A percentile compares a stretch with the other conserved stretches of the same genome.
These are phyloP conservation scores for Martensiomyces pterosporus DNA, from an alignment of 192 early-diverging fungal genomes.

Conservation along the genomic window DNA sequence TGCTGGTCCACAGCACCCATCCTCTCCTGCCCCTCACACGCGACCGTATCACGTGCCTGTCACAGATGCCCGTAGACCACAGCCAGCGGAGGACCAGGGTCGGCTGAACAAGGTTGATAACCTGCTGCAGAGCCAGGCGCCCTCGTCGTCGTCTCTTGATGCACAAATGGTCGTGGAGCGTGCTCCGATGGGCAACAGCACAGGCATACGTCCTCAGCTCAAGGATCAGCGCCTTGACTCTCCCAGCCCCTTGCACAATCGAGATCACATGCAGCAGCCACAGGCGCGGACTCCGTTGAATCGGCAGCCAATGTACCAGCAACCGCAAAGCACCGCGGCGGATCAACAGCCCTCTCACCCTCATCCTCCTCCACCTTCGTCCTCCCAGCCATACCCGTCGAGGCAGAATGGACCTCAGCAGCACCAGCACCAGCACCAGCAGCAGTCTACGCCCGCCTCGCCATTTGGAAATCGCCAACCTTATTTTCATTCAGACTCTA, in stretches of 20 bases:
- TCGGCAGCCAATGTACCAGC: too few species aligned
- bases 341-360: too few species aligned
- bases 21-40: not conserved
- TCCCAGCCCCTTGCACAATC: constrained; percentile 3
- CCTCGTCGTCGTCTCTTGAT: too few species aligned
- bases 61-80: not conserved
- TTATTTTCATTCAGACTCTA: not conserved
- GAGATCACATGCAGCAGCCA: constrained; percentile 11
- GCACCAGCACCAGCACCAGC: constrained; percentile 3
- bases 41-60: not conserved
- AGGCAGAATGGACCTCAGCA: constrained; percentile 4
- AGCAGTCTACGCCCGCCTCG: constrained; percentile 8
- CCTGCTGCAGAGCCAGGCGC: constrained; percentile 18
- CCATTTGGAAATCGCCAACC: constrained; percentile 8
- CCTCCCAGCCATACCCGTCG: constrained; percentile 2
- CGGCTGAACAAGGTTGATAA: constrained; percentile 22
- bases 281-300: constrained; percentile 2
- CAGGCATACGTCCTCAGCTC: too few species aligned
- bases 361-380: too few species aligned
- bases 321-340: too few species aligned
- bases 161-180: too few species aligned
- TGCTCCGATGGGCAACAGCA: too few species aligned
- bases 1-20: not conserved
- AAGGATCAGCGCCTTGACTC: constrained; percentile 22
- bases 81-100: constrained; percentile 8